Base-by-base conservation (phyloP, 2,329 filamentous ascomycete species). In the Aspergillus melleus region DNA sequence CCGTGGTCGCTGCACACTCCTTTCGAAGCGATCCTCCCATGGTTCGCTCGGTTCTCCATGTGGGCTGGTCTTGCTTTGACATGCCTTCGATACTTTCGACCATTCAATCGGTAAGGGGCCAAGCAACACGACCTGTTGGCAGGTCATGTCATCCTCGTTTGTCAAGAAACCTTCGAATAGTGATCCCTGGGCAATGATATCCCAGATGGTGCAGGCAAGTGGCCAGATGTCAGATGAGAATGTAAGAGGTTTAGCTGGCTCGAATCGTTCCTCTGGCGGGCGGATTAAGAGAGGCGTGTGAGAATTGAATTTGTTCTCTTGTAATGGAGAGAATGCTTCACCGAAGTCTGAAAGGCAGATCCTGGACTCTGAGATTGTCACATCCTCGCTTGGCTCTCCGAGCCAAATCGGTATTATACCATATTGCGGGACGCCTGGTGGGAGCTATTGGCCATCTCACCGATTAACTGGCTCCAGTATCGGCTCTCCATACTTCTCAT, bases 211-310 rank as follows among this genome's bases (percentile, higher is more conserved):
- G 54, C 72, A 77, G 0, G 68, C 71, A 4, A 78, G 66, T 29
- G 69, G 75, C 75, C 74, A 79, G 6, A 76, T 74, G 52, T 79
- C 75, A 1, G 74, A 72, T 12, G 68, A 14, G 42, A 72, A 74
- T 4, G 71, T 66, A 6, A 77, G 68, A 2, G 73, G 68, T 1
- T 16, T 67, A 6, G 55, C 58, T 16, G 71, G 71, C 32, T 76
- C 70, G 55, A 77, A 78, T 6, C 62, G 63, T 8, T 68, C 67
- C 60, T 80, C 77, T 0, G 76, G 75, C 4, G 72, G 72, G 2
- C 69, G 61, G 46, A 73, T 64, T 20, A 60, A 16, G 24, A 67
- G 64, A 52, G 65, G 67, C 24, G 63, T 70, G 64, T 64, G 61
- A 53, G 64, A 64, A 10, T 51, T 39, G 26, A 57, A 64, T 52